phyloP scores from a whole-genome alignment of 108 stramenopile species.

The Pelagomonas calceolata region DNA sequence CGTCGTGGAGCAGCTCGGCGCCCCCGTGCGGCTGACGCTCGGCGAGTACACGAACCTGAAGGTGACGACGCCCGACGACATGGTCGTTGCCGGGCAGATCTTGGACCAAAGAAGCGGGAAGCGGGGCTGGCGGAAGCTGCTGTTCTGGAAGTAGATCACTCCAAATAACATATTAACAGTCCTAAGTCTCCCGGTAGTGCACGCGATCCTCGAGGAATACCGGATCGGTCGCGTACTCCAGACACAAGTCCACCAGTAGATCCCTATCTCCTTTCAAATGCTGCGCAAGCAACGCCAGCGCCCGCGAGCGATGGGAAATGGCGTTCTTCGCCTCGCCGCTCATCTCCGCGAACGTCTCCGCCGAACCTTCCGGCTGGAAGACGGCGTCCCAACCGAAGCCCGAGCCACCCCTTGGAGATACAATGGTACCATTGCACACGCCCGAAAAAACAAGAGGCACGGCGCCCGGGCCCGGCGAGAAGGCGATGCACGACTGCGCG shows the following conservation, averaged over 20 bases:
- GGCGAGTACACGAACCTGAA: constrained; percentile 93
- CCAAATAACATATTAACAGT: too few species aligned
- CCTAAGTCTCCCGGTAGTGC: neutral
- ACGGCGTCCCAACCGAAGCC: constrained; percentile 98
- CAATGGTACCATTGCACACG: constrained; percentile 65
- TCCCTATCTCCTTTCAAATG: neutral
- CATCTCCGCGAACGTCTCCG: constrained; percentile 79
- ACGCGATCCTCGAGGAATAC: neutral
- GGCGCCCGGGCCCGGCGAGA: constrained; percentile 82
- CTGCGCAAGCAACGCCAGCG: constrained; percentile 41
- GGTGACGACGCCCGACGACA: constrained; percentile 89
- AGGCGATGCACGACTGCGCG: constrained; percentile 92
- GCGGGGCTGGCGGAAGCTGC: too few species aligned
- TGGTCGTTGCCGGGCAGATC: constrained; percentile 76
- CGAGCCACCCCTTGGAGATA: constrained; percentile 57
- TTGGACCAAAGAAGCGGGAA: too few species aligned
- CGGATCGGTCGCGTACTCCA: neutral
- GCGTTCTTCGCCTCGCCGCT: constrained; percentile 75
- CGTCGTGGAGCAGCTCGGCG: constrained; percentile 79
- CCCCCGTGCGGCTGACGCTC: constrained; percentile 75
- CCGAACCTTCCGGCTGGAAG: constrained; percentile 80
- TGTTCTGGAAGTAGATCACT: too few species aligned
- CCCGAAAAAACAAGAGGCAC: constrained; percentile 85
- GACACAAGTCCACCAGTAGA: neutral
- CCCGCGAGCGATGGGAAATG: constrained; percentile 68